Evolutionary conservation across 768 basidiomycete species (phyloP).

Genomic region (Suillus americanus): DNA sequence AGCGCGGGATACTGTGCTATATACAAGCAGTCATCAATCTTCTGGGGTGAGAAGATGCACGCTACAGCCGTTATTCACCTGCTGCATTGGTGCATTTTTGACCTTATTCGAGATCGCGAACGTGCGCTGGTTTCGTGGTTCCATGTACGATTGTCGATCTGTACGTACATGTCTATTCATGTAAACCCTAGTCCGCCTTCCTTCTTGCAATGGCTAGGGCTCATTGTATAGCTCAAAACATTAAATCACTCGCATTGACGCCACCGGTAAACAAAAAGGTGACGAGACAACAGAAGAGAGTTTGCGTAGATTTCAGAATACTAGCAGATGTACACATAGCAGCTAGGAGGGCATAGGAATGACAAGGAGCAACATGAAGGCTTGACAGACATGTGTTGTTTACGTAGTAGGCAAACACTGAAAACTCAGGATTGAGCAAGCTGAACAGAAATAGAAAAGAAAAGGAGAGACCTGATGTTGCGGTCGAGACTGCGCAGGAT

Average conservation of each 20-base stretch:
- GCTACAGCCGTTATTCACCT: neutral
- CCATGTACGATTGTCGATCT: too few species aligned
- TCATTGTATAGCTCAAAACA: too few species aligned
- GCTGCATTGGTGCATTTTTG: neutral
- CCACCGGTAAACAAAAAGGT: neutral
- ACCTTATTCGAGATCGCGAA: too few species aligned
- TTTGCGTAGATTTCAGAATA: neutral
- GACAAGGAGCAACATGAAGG: neutral
- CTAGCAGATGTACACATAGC: neutral
- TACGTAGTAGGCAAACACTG: neutral
- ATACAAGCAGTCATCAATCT: neutral
- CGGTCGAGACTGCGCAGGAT: too few species aligned
- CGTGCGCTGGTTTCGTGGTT: too few species aligned
- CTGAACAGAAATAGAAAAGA: neutral
- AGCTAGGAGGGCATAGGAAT: neutral
- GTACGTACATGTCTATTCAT: too few species aligned
- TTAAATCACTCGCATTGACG: neutral
- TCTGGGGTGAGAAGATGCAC: neutral
- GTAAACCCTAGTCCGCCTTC: too few species aligned
- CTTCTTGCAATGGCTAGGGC: too few species aligned
- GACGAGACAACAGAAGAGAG: neutral
- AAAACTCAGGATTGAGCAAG: neutral
- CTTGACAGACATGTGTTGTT: neutral
- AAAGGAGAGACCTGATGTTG: neutral
- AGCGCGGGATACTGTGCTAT: neutral